Conservation (phyloP, 495 filamentous ascomycete genomes). For the Hyaloscypha hepaticicola region DNA sequence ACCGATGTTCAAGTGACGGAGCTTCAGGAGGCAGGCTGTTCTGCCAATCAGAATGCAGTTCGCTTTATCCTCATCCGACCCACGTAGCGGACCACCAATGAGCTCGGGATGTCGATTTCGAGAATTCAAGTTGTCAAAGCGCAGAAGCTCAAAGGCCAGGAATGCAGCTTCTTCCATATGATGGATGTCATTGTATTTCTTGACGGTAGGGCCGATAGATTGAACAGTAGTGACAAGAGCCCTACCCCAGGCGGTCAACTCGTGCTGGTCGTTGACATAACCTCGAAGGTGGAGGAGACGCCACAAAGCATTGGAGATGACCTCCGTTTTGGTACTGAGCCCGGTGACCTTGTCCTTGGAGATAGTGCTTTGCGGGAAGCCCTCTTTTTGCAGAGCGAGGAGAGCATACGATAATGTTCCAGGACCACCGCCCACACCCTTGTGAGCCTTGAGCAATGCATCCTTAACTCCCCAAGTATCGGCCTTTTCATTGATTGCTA, state of each 20-base stretch:
- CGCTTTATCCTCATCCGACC: constrained; percentile 36
- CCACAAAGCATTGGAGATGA: constrained; percentile 77
- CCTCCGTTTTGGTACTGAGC: constrained; percentile 63
- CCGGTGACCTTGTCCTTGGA: constrained; percentile 41
- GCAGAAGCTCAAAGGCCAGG: constrained; percentile 76
- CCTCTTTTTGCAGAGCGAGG: constrained; percentile 56
- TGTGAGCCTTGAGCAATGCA: constrained; percentile 45
- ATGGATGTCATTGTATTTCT: constrained; percentile 30
- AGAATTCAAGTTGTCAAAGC: constrained; percentile 72
- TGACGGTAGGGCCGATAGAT: constrained; percentile 49
- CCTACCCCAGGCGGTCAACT: constrained; percentile 80
- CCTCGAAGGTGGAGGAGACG: constrained; percentile 85
- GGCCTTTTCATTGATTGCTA: constrained; percentile 59
- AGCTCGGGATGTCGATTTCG: constrained; percentile 51
- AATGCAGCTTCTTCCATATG: constrained; percentile 65
- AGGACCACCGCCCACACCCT: constrained; percentile 16
- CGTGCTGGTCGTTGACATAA: constrained; percentile 78
- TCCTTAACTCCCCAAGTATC: constrained; percentile 73
- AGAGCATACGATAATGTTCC: constrained; percentile 58
- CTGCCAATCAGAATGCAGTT: constrained; percentile 31
- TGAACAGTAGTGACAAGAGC: constrained; percentile 69
- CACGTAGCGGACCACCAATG: constrained; percentile 50
- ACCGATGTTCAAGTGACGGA: constrained; percentile 80
- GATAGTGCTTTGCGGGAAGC: constrained; percentile 68
- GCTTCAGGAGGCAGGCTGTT: constrained; percentile 75